phyloP scores from a whole-genome alignment of 257 asterid species.

The Coffea eugenioides region DNA sequence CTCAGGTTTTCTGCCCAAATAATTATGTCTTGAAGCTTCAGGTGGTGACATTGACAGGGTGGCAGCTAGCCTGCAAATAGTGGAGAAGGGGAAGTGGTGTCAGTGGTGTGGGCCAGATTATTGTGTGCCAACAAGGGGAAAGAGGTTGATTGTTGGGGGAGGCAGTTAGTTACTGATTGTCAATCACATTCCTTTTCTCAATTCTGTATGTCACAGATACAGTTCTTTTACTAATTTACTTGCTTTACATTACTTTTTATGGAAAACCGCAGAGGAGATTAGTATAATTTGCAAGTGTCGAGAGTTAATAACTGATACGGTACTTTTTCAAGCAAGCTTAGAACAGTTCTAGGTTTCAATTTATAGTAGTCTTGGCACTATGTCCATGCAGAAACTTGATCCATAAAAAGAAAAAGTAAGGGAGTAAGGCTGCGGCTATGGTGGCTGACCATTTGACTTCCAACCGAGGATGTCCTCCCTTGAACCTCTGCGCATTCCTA shows the following conservation, averaged over 20 bases:
- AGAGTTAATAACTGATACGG: background rate
- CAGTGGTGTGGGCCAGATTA: background rate
- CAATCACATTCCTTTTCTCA: background rate
- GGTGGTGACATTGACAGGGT: background rate
- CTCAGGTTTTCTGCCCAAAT: background rate
- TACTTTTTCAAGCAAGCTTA: background rate
- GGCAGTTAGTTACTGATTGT: background rate
- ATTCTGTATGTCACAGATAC: background rate
- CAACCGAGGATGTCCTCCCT: too few relatives aligned
- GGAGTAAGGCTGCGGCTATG: too few relatives aligned
- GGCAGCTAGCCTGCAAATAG: background rate
- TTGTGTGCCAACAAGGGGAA: background rate
- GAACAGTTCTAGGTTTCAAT: too few relatives aligned
- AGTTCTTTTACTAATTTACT: background rate
- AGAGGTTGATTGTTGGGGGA: background rate
- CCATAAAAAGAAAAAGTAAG: too few relatives aligned
- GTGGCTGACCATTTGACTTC: too few relatives aligned
- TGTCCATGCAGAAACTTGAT: too few relatives aligned
- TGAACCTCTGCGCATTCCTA: too few relatives aligned
- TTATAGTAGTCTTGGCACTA: too few relatives aligned
- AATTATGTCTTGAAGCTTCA: too few relatives aligned
- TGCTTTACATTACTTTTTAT: too few relatives aligned
- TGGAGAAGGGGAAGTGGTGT: background rate
- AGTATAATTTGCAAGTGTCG: background rate
- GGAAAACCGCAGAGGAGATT: background rate